Evolutionary conservation across 2,329 filamentous ascomycete genomes (phyloP), one percentile per base, ranked within the genome.

Genomic region (Aspergillus udagawae): DNA sequence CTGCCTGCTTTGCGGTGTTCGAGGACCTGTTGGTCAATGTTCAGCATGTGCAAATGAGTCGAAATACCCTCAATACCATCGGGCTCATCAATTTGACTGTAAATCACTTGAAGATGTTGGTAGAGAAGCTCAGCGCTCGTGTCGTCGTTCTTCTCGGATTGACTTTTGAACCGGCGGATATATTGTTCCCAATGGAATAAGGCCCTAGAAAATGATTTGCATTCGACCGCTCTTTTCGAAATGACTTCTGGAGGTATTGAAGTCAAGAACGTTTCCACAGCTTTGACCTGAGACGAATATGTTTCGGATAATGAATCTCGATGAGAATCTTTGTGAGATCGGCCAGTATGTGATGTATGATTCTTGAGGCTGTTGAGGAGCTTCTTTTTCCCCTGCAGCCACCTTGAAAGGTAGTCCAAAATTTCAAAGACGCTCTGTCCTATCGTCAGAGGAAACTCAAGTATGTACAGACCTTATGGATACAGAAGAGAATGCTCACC

Each of bases 61-160:
- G 93, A 96, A 59, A 99, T 93, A 2, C 94, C 94, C 70, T 97
- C 92, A 35, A 99, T 87, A 1, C 93, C 92, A 73, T 99, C 94
- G 0, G 94, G 95, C 66, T 99, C 94, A 68, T 99, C 94, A 59
- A 99, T 97, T 65, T 97, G 90, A 1, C 91, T 91, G 73, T 99
- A 99, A 20, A 99, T 96, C 53, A 93, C 87, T 69, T 97, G 93
- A 25, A 99, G 79, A 59, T 87, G 85, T 63, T 91, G 85, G 58
- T 95, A 83, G 3, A 94, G 80, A 25, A 85, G 81, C 53, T 88
- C 81, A 49, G 80, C 70, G 50, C 79, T 81, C n/a, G 83, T 77
- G 12, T 70, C 62, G 23, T 85, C 82, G 2, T 80, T 79, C 1
- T 80, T 79, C 27, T 77, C 73, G 27, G 65, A 68, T 57, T 73